Base-by-base conservation (phyloP, 2,329 filamentous ascomycete species). In the Grosmannia clavigera region DNA sequence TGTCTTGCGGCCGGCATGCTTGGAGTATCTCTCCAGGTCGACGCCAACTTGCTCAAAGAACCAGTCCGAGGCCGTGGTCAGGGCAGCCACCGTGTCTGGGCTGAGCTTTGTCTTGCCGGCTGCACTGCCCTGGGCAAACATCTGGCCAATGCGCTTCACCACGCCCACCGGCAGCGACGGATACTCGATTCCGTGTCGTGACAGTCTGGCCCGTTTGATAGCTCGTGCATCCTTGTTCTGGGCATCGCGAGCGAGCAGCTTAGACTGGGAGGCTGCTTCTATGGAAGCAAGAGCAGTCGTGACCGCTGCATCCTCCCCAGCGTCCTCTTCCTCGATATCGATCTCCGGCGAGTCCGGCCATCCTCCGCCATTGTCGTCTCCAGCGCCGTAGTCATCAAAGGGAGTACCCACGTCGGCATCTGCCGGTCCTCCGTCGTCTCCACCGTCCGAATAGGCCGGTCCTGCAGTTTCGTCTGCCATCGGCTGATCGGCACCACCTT, bases 1-100 rank as follows among this genome's bases (percentile, higher is more conserved):
- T 3, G 85, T 90, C 72, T 88, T 94, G 38, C 91, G 82, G 38
- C 87, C 86, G 5, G 87, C 90, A 71, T 96, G 91, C 62, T 83
- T 79, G 22, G 91, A 87, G 70, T 92, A 96, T 2, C 85, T 86
- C 14, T 82, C 82, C 59, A 96, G 74, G 68, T 95, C 90, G 62
- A 91, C 87, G 55, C 88, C 84, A 2, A 88, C 76, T 71, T 96
- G 91, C 73, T 95, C 90, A 70, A 96, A 95, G 71, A 91, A 96
- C 87, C 90, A 94, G 63, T 95, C 89, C 3, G 88, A 88, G 0
- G 90, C 89, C 69, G 90, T 86, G 67, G 86, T 84, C 59, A 96
- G 83, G 5, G 86, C 86, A 35, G 81, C 80, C 46, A 95, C 74
- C 1, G 88, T 85, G 58, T 94, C 88, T 54, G 87, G 83, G 61